Percentiles rank a stretch among this genome's conserved stretches.
phyloP scores from a whole-genome alignment of 306 rosid species.

The Pachyrhizus erosus region DNA sequence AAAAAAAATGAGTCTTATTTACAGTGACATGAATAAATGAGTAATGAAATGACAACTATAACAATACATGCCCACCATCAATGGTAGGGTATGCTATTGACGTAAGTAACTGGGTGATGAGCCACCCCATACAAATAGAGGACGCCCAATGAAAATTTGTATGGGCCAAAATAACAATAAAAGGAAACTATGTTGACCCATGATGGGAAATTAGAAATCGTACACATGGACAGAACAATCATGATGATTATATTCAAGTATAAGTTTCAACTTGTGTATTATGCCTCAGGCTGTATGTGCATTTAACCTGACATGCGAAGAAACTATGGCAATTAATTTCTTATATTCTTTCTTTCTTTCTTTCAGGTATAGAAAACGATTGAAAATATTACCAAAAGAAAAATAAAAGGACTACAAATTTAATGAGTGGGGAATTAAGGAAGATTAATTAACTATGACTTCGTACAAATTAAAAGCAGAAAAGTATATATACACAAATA shows the following conservation, averaged over 20 bases:
- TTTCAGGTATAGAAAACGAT: not conserved
- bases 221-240: conserved; percentile 33
- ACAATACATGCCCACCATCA: conserved; percentile 42
- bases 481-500: not conserved
- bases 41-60: conserved; percentile 57
- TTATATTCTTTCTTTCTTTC: not conserved
- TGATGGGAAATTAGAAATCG: conserved; percentile 43
- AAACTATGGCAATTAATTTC: not conserved
- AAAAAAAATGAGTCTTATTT: conserved; percentile 22
- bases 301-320: conserved; percentile 4
- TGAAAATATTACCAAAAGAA: not conserved
- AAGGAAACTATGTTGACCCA: conserved; percentile 58
- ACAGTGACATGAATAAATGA: conserved; percentile 40
- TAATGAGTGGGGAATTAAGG: conserved; percentile 19
- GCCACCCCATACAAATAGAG: conserved; percentile 44
- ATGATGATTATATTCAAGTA: conserved; percentile 20
- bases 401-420: not conserved
- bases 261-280: conserved; percentile 28
- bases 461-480: not conserved
- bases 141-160: conserved; percentile 41
- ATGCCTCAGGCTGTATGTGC: not conserved
- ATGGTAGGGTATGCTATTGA: conserved; percentile 57
- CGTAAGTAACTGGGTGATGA: conserved; percentile 41
- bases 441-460: conserved; percentile 21
- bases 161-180: conserved; percentile 51